phyloP scores from a whole-genome alignment of 768 basidiomycete genomes.

The Trametes sanguinea region DNA sequence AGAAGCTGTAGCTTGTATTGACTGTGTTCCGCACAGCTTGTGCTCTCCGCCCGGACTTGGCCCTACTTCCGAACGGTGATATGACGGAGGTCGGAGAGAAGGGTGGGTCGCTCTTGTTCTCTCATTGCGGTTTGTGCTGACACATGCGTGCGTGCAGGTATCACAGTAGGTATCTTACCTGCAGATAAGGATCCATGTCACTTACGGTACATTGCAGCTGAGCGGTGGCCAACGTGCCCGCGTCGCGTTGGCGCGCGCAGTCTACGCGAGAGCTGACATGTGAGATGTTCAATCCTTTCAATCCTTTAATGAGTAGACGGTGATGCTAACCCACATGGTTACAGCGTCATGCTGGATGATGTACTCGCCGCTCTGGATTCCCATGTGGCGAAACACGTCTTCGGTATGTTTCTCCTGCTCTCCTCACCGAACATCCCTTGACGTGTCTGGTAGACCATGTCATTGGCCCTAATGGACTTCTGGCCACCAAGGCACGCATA shows the following conservation, averaged over 20 bases:
- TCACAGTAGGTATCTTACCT: conserved; percentile 50
- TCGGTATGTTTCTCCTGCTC: conserved; percentile 46
- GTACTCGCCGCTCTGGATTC: conserved; percentile 84
- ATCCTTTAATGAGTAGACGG: not conserved
- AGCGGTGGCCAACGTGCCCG: conserved; percentile 87
- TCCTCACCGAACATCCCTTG: not conserved
- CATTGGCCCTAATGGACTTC: conserved; percentile 81
- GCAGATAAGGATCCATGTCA: too few relatives aligned
- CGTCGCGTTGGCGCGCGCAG: conserved; percentile 81
- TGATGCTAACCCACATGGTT: not conserved
- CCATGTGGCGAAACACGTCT: conserved; percentile 87
- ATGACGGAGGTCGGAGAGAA: conserved; percentile 86
- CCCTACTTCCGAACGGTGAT: conserved; percentile 79
- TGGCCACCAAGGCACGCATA: conserved; percentile 81
- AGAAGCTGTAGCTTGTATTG: not conserved
- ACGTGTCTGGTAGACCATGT: conserved; percentile 60
- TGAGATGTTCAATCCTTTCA: conserved; percentile 37
- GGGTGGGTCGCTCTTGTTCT: conserved; percentile 42
- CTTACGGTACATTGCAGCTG: conserved; percentile 41
- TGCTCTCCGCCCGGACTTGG: conserved; percentile 80
- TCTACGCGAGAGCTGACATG: conserved; percentile 91
- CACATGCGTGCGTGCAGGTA: conserved; percentile 24
- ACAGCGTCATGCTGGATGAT: conserved; percentile 81
- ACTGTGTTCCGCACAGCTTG: conserved; percentile 41
- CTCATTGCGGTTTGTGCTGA: conserved; percentile 32